phyloP scores from a whole-genome alignment of 179 eudicot species.

The Silene coronaria region DNA sequence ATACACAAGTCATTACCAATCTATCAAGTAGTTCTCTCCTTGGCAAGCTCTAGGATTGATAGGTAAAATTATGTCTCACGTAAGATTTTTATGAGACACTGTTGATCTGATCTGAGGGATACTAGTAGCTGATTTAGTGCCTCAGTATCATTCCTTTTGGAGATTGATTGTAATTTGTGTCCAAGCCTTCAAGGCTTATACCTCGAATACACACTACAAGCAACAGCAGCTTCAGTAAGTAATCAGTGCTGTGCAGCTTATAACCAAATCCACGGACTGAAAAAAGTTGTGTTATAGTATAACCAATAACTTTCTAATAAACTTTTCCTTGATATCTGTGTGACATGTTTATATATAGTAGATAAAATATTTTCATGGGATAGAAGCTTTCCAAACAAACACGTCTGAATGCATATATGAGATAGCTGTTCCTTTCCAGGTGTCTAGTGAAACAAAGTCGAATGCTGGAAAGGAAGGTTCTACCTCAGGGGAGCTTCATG shows the following conservation, averaged over 20 bases:
- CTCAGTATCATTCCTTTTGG: background rate
- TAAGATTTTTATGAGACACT: background rate
- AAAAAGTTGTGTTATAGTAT: background rate
- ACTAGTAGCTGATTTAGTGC: background rate
- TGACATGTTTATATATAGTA: background rate
- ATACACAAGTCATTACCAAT: background rate
- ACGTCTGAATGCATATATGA: slow-evolving; percentile 1
- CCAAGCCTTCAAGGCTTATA: background rate
- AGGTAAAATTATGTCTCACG: background rate
- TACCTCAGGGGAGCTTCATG: slow-evolving; percentile 38
- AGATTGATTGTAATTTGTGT: background rate
- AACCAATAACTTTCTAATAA: background rate
- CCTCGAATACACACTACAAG: background rate
- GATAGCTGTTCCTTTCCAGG: slow-evolving; percentile 15
- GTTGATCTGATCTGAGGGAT: background rate
- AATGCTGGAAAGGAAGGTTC: slow-evolving; percentile 43
- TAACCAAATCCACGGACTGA: background rate
- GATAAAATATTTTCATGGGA: background rate
- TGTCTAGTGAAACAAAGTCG: slow-evolving; percentile 29
- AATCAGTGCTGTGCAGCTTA: background rate
- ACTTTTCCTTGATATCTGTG: background rate
- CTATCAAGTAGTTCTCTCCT: background rate
- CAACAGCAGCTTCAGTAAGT: background rate
- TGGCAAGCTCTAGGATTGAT: background rate
- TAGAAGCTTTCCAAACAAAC: background rate